A percentile compares a stretch with the other conserved stretches of the same genome.
Conservation (phyloP, 345 rosid species). For the Ceriops decandra region DNA sequence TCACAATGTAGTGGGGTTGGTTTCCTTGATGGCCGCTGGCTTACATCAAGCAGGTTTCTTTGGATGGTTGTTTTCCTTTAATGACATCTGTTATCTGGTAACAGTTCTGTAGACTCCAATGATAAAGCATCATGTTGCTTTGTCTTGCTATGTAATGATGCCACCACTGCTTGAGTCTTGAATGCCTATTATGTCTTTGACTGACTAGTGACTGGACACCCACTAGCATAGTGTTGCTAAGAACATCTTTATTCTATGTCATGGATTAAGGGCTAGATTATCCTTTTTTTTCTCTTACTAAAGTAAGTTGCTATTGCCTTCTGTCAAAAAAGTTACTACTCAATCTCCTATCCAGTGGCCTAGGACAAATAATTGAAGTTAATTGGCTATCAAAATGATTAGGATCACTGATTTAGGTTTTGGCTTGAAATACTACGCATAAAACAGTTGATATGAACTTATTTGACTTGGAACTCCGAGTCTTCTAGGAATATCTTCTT, state of each 20-base stretch:
- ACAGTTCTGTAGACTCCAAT: neutral
- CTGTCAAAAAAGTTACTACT: constrained; percentile 20
- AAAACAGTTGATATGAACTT: neutral
- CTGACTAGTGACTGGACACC: constrained; percentile 22
- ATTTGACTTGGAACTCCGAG: constrained; percentile 1
- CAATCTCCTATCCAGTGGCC: constrained; percentile 14
- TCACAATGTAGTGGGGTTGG: neutral
- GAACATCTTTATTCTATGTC: neutral
- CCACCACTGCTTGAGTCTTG: neutral
- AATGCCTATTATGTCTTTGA: constrained; percentile 9
- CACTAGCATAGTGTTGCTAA: constrained; percentile 13
- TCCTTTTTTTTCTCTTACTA: constrained; percentile 9
- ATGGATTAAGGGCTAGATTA: constrained; percentile 3
- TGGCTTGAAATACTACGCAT: constrained; percentile 13
- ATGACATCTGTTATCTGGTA: neutral
- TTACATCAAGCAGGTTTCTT: neutral
- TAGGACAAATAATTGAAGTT: constrained; percentile 7
- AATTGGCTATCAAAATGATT: neutral
- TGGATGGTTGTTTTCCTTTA: neutral
- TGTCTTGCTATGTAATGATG: constrained; percentile 10
- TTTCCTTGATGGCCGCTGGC: neutral
- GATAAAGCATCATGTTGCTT: neutral
- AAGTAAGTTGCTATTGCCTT: constrained; percentile 10
- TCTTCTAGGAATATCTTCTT: neutral
- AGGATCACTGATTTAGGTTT: constrained; percentile 2